phyloP scores from a whole-genome alignment of 306 rosid genomes.

The Malus orientalis region DNA sequence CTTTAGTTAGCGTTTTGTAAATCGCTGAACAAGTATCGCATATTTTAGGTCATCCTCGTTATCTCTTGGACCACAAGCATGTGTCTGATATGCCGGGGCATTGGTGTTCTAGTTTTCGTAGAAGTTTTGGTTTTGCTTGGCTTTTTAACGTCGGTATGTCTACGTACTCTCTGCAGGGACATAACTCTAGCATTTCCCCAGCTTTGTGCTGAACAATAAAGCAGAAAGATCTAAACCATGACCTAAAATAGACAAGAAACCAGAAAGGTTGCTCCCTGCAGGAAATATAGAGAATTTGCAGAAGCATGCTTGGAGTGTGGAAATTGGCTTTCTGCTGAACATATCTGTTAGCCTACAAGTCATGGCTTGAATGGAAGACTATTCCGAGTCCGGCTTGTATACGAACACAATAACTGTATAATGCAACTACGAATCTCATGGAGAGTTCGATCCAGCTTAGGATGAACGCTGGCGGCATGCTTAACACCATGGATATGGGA shows the following conservation, averaged over 20 bases:
- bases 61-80: neutral
- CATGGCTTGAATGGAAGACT: too few species aligned
- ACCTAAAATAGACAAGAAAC: neutral
- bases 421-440: neutral
- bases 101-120: too few species aligned
- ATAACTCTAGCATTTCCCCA: conserved; percentile 30
- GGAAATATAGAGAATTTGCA: neutral
- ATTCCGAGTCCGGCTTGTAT: too few species aligned
- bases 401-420: neutral
- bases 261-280: neutral
- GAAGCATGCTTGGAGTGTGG: neutral
- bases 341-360: too few species aligned
- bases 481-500: neutral
- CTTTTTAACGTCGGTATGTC: neutral
- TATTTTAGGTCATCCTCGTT: neutral
- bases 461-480: neutral
- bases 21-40: too few species aligned
- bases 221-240: conserved; percentile 6
- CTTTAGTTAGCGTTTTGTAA: too few species aligned
- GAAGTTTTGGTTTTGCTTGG: neutral
- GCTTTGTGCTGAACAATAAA: conserved; percentile 21
- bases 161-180: conserved; percentile 20
- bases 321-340: too few species aligned
- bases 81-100: too few species aligned
- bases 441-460: too few species aligned